A percentile compares a stretch with the other conserved stretches of the same genome.
Evolutionary conservation across 2,329 filamentous ascomycete species (phyloP).

Genomic region (Cordyceps pruinosa): DNA sequence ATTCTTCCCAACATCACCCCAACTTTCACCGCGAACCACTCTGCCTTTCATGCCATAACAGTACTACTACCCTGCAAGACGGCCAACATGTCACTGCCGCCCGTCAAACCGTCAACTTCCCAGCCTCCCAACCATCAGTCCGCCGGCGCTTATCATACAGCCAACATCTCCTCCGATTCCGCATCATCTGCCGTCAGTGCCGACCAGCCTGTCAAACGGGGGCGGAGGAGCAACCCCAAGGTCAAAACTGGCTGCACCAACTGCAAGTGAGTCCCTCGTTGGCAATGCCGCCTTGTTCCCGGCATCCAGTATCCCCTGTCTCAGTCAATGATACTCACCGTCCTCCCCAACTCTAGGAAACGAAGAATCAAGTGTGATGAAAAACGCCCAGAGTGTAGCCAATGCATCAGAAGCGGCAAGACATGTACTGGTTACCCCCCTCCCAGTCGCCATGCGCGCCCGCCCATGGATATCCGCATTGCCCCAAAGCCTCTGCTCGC

Average conservation of each 20-base stretch:
- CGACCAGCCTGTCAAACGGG: conserved; percentile 29
- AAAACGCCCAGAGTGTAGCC: conserved; percentile 50
- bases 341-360: conserved; percentile 32
- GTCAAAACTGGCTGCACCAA: conserved; percentile 61
- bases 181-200: conserved; percentile 9
- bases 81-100: background rate
- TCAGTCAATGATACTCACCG: conserved; percentile 12
- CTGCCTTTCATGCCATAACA: background rate
- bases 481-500: conserved; percentile 38
- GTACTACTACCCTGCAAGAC: background rate
- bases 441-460: conserved; percentile 40
- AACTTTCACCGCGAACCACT: background rate
- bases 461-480: conserved; percentile 42
- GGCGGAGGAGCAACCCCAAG: conserved; percentile 50
- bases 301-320: background rate
- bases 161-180: background rate
- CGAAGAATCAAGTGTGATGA: conserved; percentile 63
- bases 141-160: too few species aligned
- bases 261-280: conserved; percentile 53
- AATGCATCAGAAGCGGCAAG: conserved; percentile 53
- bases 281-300: background rate
- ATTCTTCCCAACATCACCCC: too few species aligned
- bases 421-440: conserved; percentile 56
- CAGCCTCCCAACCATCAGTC: background rate
- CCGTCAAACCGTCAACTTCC: background rate